Percentiles rank a stretch among this genome's conserved stretches.
phyloP scores from a whole-genome alignment of 2,329 filamentous ascomycete species.

The Meredithiella fracta region DNA sequence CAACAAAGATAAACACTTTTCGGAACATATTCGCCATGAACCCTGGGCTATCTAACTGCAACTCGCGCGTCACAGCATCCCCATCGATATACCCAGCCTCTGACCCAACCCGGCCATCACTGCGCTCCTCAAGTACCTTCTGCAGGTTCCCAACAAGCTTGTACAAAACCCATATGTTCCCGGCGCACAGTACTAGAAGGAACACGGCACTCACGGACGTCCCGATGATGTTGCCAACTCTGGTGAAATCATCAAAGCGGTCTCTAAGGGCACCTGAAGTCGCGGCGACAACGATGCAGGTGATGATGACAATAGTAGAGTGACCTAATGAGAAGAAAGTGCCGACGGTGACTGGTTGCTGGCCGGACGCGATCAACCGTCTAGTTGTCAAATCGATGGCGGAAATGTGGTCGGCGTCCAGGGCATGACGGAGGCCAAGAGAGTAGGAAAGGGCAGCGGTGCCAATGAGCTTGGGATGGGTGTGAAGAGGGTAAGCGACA shows the following conservation, averaged over 20 bases:
- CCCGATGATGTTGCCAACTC: constrained; percentile 75
- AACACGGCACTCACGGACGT: constrained; percentile 74
- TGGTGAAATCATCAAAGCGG: constrained; percentile 64
- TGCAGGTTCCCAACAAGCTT: constrained; percentile 55
- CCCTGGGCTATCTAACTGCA: constrained; percentile 61
- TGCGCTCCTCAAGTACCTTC: constrained; percentile 34
- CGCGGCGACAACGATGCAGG: constrained; percentile 79
- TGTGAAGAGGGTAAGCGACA: constrained; percentile 35
- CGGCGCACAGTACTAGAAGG: constrained; percentile 62
- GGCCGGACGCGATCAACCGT: constrained; percentile 68
- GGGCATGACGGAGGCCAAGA: constrained; percentile 79
- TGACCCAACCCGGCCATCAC: constrained; percentile 18
- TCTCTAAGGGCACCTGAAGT: constrained; percentile 70
- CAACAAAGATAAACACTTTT: constrained; percentile 57
- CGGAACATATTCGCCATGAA: constrained; percentile 57
- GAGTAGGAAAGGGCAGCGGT: constrained; percentile 76
- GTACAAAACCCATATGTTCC: constrained; percentile 75
- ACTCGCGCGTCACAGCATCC: constrained; percentile 28
- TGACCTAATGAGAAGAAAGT: constrained; percentile 91
- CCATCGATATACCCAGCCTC: constrained; percentile 18
- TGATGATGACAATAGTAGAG: constrained; percentile 81
- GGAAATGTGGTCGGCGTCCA: constrained; percentile 78
- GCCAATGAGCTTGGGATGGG: constrained; percentile 48
- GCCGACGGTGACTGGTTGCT: constrained; percentile 77
- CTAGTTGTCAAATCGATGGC: constrained; percentile 94